Evolutionary conservation across 345 rosid species (phyloP), one percentile per base, ranked within the genome.

Genomic region (Raphanus raphanistrum): DNA sequence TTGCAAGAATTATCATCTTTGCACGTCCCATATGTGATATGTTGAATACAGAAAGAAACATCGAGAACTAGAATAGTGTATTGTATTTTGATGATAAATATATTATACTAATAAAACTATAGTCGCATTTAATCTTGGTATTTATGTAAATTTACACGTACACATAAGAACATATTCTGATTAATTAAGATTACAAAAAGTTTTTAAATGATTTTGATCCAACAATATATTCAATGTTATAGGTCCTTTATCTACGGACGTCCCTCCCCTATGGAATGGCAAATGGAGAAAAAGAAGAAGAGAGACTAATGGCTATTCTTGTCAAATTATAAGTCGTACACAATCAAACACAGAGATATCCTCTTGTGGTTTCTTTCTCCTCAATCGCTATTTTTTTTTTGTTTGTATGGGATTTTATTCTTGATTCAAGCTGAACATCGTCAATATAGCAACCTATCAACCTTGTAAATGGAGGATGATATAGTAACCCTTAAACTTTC

Each of bases 321-420:
- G 82, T 74, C 79, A 79, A 73, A 79, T 78, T 79, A 74, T 69
- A 79, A 79, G 71, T 79, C 79, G 45, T 70, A 73, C 69, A 68
- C 48, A 63, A 72, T 72, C 66, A 45, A 68, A 63, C 62, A 55
- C 70, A 68, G 61, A 79, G 26, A 67, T 27, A 60, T 76, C 76
- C 35, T 72, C 69, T 73, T 73, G 45, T 68, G 16, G n/a, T 72
- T 66, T 66, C 41, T 69, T 62, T 63, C 59, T 38, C 75, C 15
- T 73, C 58, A 36, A 36, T 61, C 68, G 11, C 52, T 71, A 64
- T 32, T 45, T 61, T 6, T 38, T 29, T n/a, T 32, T 50, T 0
- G 4, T 63, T 17, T 32, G 58, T 68, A 74, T 73, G 50, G 2
- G 57, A 68, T 50, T 52, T 67, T 55, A 50, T 58, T 68, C 66